Base-by-base conservation (phyloP, 495 filamentous ascomycete species). In the Chaetomium fimeti region DNA sequence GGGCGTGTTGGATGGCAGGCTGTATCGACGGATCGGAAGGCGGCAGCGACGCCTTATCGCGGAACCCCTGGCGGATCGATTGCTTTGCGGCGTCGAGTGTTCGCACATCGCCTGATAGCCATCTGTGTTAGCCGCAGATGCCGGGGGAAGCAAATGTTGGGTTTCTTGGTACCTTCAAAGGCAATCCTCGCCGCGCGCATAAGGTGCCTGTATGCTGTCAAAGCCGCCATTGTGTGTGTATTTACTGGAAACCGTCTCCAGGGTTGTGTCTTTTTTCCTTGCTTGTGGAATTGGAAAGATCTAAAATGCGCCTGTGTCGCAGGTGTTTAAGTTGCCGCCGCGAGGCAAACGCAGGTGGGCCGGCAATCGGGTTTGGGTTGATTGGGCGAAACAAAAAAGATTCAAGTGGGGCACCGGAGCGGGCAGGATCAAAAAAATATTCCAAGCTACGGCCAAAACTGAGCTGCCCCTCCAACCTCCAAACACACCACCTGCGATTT, bases 141-240 rank as follows among this genome's bases (percentile, higher is more conserved):
- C 27, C 25, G 62, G 49, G 43, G 42, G 32, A 27, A 29, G 27
- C 45, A 11, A 29, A 22, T 36, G 11, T 38, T 18, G 3, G 6
- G 2, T 9, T 7, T 2, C 20, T 12, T 55, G 66, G 3, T 75
- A 96, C 93, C 89, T 80, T 87, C 79, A 77, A 98, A 98, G 49
- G 92, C 93, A 63, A 93, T 79, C 32, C 87, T 81, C 36, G 91
- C 86, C 28, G 92, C 88, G 56, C 95, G 94, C 63, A 97, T 82
- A 36, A 98, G 76, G 64, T 89, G 81, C 66, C 93, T 83, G 76
- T 97, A 98, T 20, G 92, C 91, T 70, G 82, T 81, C 2, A 92
- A 73, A 5, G 93, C 89, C 77, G 69, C 64, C 66, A 91, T 88
- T 61, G 54, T 88, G 51, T 68, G n/a, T 52, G 11, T 36, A 12